Conservation (phyloP, 768 basidiomycete species). For the Leccinum longicurvipes region DNA sequence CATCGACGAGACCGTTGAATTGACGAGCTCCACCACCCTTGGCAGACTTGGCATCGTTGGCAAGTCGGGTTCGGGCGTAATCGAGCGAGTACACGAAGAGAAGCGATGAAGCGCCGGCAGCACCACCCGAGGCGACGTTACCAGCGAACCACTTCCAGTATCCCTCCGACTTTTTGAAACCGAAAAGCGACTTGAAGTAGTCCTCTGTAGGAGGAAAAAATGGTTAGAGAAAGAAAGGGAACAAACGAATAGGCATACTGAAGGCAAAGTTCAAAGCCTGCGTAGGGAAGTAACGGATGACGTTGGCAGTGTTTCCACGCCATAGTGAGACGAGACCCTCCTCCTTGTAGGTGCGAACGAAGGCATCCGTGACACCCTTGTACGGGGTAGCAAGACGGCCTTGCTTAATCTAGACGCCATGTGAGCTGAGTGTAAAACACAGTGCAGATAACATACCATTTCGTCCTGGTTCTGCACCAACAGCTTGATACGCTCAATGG, state of each 20-base stretch:
- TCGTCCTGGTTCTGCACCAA: conserved; percentile 99
- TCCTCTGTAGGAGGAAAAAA: conserved; percentile 53
- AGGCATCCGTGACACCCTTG: conserved; percentile 95
- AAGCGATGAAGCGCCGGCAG: conserved; percentile 96
- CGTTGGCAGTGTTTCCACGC: conserved; percentile 99
- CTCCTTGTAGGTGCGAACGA: conserved; percentile 85
- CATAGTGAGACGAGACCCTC: conserved; percentile 96
- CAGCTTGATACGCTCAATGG: conserved; percentile 99
- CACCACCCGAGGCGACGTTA: conserved; percentile 98
- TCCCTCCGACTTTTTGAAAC: conserved; percentile 96
- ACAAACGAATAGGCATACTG: conserved; percentile 57
- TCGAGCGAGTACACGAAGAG: conserved; percentile 99
- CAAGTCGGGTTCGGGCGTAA: conserved; percentile 98
- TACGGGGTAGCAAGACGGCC: conserved; percentile 95
- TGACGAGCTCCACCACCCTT: conserved; percentile 92
- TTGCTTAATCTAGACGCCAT: conserved; percentile 82
- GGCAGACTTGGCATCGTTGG: conserved; percentile 94
- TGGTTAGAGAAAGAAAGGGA: neutral
- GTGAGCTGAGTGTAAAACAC: conserved; percentile 3
- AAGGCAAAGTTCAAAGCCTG: conserved; percentile 99
- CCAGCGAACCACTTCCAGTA: conserved; percentile 99
- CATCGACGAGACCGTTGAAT: conserved; percentile 98
- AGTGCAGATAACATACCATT: conserved; percentile 61
- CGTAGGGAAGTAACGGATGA: conserved; percentile 99
- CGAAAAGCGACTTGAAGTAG: conserved; percentile 98